Conservation (phyloP, 2,329 filamentous ascomycete genomes). For the Pseudogymnoascus sp. region DNA sequence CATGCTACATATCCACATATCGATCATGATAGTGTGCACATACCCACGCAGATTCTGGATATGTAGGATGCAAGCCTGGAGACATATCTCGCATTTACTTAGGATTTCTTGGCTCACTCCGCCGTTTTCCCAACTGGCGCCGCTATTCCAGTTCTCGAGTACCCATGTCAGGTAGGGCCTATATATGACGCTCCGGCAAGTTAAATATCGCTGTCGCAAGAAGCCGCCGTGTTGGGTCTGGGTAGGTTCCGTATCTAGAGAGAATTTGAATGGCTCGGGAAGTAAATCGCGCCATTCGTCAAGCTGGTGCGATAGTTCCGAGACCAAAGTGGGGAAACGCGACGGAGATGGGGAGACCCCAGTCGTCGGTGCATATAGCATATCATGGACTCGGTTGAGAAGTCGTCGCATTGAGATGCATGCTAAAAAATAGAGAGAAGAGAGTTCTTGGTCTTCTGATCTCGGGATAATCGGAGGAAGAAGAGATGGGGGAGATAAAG, state of each 20-base stretch:
- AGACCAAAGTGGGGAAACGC: constrained; percentile 41
- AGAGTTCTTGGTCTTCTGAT: constrained; percentile 35
- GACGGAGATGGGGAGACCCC: constrained; percentile 38
- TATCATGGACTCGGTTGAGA: constrained; percentile 40
- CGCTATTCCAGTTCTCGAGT: constrained; percentile 20
- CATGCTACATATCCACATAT: constrained; percentile 48
- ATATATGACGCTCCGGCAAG: constrained; percentile 46
- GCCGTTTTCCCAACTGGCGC: constrained; percentile 3
- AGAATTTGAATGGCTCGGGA: constrained; percentile 37
- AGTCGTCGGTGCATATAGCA: constrained; percentile 40
- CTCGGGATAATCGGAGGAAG: constrained; percentile 6
- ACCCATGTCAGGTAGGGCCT: constrained; percentile 45
- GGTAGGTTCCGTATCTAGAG: constrained; percentile 27
- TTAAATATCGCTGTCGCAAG: constrained; percentile 43
- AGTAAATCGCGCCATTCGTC: constrained; percentile 43
- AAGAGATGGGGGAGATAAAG: background rate
- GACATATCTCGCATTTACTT: constrained; percentile 37
- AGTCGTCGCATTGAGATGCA: constrained; percentile 45
- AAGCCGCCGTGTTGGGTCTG: constrained; percentile 40
- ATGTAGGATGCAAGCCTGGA: constrained; percentile 42
- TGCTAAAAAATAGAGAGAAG: constrained; percentile 45
- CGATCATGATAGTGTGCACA: constrained; percentile 43
- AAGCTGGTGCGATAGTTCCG: constrained; percentile 41
- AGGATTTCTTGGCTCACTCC: constrained; percentile 29
- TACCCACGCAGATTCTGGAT: constrained; percentile 42